A percentile compares a stretch with the other conserved stretches of the same genome.
phyloP scores from a whole-genome alignment of 2,329 filamentous ascomycete species.

The Talaromyces atroroseus region DNA sequence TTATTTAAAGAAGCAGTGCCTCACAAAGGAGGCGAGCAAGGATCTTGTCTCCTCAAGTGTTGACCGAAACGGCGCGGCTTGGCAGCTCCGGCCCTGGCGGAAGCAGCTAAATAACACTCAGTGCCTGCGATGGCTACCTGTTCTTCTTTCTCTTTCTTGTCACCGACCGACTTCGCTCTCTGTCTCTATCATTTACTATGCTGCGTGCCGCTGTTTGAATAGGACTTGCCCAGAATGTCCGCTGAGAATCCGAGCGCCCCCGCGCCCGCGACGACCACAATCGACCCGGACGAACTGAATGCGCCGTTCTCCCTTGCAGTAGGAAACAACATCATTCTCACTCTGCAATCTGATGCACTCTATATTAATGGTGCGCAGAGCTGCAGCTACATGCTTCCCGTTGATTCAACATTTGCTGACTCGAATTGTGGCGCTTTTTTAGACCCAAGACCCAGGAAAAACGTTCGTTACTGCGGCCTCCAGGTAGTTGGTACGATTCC shows the following conservation, averaged over 20 bases:
- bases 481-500: constrained; percentile 3
- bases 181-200: neutral
- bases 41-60: neutral
- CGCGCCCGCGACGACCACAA: constrained; percentile 21
- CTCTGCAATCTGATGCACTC: constrained; percentile 55
- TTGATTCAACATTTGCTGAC: neutral
- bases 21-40: too few species aligned
- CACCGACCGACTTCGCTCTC: neutral
- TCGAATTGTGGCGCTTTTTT: neutral
- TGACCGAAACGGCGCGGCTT: neutral
- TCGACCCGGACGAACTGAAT: constrained; percentile 30
- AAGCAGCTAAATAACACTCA: neutral
- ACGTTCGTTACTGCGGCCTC: constrained; percentile 12
- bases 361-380: constrained; percentile 51
- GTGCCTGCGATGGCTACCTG: neutral
- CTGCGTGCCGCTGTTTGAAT: neutral
- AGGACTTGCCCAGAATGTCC: neutral
- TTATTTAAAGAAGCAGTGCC: neutral
- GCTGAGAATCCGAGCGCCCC: constrained; percentile 21
- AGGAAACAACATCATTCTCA: constrained; percentile 55
- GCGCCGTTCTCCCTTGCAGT: constrained; percentile 48
- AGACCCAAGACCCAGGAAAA: constrained; percentile 3
- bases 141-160: neutral
- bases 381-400: neutral
- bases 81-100: neutral